Evolutionary conservation across 768 basidiomycete species (phyloP).

Genomic region (Myochromella boudieri): DNA sequence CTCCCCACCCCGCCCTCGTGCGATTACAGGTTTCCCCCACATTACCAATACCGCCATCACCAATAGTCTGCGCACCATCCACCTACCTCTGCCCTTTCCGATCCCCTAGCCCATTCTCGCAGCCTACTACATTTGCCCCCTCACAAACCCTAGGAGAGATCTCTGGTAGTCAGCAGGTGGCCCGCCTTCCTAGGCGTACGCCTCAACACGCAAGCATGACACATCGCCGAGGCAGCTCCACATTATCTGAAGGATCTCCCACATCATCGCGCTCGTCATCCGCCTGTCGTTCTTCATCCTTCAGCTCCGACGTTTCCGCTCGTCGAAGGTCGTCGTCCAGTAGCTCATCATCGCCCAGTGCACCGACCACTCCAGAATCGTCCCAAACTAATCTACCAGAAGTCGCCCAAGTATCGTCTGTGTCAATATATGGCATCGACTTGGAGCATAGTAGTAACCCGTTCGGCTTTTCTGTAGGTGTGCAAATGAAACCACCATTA

Average conservation of each 20-base stretch:
- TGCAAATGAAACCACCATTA: too few species aligned
- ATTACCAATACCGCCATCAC: not conserved
- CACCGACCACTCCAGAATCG: slow-evolving; percentile 13
- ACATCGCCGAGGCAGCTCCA: slow-evolving; percentile 13
- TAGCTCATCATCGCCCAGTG: slow-evolving; percentile 12
- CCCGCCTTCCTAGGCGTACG: slow-evolving; percentile 25
- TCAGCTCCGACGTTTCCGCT: slow-evolving; percentile 8
- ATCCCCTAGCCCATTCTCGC: slow-evolving; percentile 6
- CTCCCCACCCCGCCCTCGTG: slow-evolving; percentile 28
- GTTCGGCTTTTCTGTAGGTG: too few species aligned
- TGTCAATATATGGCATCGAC: slow-evolving; percentile 11
- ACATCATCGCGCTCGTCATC: slow-evolving; percentile 11
- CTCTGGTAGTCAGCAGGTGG: slow-evolving; percentile 17
- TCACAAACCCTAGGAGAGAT: not conserved
- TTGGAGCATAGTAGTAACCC: slow-evolving; percentile 4
- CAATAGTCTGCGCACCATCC: slow-evolving; percentile 1
- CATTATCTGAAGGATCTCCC: slow-evolving; percentile 10
- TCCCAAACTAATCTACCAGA: slow-evolving; percentile 2
- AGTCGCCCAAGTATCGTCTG: not conserved
- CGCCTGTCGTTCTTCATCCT: slow-evolving; percentile 11
- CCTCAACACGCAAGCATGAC: slow-evolving; percentile 16
- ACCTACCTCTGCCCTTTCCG: slow-evolving; percentile 6
- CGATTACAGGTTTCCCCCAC: not conserved
- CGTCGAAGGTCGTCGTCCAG: too few species aligned
- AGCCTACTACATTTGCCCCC: not conserved